Evolutionary conservation across 2,329 filamentous ascomycete species (phyloP).

Genomic region (Sporothrix globosa): DNA sequence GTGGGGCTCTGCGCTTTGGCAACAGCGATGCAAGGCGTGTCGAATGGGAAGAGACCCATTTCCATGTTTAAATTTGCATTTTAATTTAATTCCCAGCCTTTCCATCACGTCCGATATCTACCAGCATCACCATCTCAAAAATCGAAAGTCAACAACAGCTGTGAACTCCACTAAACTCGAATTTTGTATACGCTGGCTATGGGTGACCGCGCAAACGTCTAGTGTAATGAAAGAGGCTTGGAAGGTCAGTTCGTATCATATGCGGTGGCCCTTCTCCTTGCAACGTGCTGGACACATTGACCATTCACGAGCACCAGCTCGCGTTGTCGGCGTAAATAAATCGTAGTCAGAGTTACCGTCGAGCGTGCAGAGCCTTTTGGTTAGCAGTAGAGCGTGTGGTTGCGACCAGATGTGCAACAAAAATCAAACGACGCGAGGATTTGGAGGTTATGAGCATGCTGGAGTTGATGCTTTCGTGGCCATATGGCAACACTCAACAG

Average conservation of each 20-base stretch:
- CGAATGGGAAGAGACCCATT: background rate
- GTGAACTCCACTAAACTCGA: background rate
- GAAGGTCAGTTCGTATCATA: background rate
- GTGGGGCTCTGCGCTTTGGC: slow-evolving; percentile 22
- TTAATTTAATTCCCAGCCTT: slow-evolving; percentile 23
- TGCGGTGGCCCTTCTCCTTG: background rate
- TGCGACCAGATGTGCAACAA: background rate
- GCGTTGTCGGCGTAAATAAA: background rate
- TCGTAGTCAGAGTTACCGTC: background rate
- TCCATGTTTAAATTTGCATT: slow-evolving; percentile 5
- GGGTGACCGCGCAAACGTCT: background rate
- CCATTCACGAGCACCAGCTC: background rate
- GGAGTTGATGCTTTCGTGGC: background rate
- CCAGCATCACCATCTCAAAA: background rate
- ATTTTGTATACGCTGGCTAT: background rate
- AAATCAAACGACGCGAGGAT: slow-evolving; percentile 14
- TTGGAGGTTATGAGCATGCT: background rate
- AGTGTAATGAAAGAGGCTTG: background rate
- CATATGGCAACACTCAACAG: too few relatives aligned
- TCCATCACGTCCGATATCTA: background rate
- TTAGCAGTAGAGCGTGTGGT: too few relatives aligned
- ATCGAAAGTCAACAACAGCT: background rate
- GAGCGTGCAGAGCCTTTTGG: too few relatives aligned
- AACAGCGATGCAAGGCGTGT: slow-evolving; percentile 13
- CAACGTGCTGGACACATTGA: background rate